These are phyloP conservation scores for Terfezia claveryi DNA, from an alignment of 495 filamentous ascomycete genomes.

Conservation along the genomic window DNA sequence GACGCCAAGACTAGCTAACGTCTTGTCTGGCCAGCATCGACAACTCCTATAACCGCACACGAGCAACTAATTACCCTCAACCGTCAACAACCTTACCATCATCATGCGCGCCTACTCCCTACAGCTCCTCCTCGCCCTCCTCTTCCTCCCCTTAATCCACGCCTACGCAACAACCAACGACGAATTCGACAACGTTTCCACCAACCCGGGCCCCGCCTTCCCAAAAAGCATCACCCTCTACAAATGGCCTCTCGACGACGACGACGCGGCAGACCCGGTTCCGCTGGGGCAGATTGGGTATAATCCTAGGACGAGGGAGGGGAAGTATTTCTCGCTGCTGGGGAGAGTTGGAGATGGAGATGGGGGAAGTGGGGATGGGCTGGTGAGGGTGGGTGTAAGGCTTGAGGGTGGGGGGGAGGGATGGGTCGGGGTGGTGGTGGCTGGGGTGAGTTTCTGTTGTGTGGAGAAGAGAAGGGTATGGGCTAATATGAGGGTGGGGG, in stretches of 20 bases:
- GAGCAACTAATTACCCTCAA: too few species aligned
- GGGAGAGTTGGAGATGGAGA: neutral
- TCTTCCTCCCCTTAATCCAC: too few species aligned
- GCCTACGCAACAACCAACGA: neutral
- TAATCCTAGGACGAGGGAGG: neutral
- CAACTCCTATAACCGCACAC: too few species aligned
- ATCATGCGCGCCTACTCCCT: too few species aligned
- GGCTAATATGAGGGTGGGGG: neutral
- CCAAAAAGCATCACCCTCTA: neutral
- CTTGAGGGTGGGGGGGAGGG: neutral
- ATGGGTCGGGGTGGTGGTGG: neutral
- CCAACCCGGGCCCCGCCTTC: neutral
- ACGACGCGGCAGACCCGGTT: neutral
- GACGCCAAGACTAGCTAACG: too few species aligned
- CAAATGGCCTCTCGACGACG: neutral
- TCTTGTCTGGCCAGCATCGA: too few species aligned
- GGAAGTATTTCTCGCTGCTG: neutral
- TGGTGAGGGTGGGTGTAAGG: neutral
- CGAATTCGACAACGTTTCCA: neutral
- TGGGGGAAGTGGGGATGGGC: neutral
- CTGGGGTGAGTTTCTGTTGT: too few species aligned
- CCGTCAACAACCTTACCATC: too few species aligned
- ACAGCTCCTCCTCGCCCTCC: too few species aligned
- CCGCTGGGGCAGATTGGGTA: neutral
- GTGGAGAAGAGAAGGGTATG: neutral